These are phyloP conservation scores for Chaetomium cochliodes DNA, from an alignment of 495 filamentous ascomycete species.

Conservation along the genomic window DNA sequence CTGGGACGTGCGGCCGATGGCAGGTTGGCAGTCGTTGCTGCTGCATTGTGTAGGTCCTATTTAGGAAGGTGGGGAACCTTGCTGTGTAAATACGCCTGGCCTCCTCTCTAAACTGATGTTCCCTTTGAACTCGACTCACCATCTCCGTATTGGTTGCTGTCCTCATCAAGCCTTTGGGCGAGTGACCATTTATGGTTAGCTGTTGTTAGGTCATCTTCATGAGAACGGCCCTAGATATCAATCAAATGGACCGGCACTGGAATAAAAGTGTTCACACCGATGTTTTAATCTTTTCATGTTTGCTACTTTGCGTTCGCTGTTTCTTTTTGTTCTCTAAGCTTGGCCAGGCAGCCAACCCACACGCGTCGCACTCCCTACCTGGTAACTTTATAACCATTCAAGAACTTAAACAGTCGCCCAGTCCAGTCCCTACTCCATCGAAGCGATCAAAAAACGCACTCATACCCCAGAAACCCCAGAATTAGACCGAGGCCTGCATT, in stretches of 20 bases:
- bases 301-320: not conserved
- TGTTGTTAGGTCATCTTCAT: too few relatives aligned
- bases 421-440: not conserved
- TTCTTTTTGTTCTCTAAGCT: too few relatives aligned
- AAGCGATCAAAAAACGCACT: not conserved
- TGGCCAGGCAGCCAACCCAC: not conserved
- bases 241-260: too few relatives aligned
- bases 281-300: not conserved
- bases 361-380: not conserved
- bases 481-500: too few relatives aligned
- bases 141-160: too few relatives aligned
- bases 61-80: constrained; percentile 10
- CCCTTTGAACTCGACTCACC: too few relatives aligned
- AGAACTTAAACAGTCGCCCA: not conserved
- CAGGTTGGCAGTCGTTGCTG: not conserved
- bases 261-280: too few relatives aligned
- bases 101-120: not conserved
- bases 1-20: not conserved
- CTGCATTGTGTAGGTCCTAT: not conserved
- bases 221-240: too few relatives aligned
- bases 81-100: not conserved
- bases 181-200: too few relatives aligned
- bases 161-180: too few relatives aligned
- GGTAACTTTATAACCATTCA: too few relatives aligned
- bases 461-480: too few relatives aligned